These are phyloP conservation scores for Tricholoma terreum DNA, from an alignment of 768 basidiomycete species.

Conservation along the genomic window DNA sequence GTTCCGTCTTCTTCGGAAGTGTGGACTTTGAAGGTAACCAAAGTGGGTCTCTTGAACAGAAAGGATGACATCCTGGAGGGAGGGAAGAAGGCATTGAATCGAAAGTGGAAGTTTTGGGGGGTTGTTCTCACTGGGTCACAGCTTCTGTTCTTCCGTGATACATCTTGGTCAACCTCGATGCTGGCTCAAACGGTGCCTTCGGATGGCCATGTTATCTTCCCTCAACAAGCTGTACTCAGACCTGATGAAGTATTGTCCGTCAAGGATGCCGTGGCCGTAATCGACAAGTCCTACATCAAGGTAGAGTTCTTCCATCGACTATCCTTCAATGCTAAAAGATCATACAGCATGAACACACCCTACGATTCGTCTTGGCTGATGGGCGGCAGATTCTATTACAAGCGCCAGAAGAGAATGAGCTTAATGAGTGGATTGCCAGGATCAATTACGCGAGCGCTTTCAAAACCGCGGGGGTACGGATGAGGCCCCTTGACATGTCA, in stretches of 20 bases:
- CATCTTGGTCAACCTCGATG: constrained; percentile 49
- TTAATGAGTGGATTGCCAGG: constrained; percentile 86
- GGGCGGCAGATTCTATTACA: constrained; percentile 84
- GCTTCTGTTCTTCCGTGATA: constrained; percentile 84
- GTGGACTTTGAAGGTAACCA: constrained; percentile 66
- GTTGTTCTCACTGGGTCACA: constrained; percentile 89
- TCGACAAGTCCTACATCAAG: constrained; percentile 74
- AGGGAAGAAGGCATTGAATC: constrained; percentile 67
- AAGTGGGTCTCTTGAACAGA: constrained; percentile 75
- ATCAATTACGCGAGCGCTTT: constrained; percentile 96
- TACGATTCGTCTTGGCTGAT: constrained; percentile 73
- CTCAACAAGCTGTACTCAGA: constrained; percentile 47
- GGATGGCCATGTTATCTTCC: constrained; percentile 32
- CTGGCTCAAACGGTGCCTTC: constrained; percentile 38
- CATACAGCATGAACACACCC: constrained; percentile 60
- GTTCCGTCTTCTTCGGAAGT: constrained; percentile 27
- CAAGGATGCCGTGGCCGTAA: constrained; percentile 74
- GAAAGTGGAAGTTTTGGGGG: constrained; percentile 88
- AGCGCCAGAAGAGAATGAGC: constrained; percentile 60
- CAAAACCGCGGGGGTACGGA: constrained; percentile 77
- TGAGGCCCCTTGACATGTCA: constrained; percentile 73
- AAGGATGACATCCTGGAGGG: constrained; percentile 79
- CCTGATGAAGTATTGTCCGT: constrained; percentile 87
- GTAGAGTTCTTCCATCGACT: constrained; percentile 37
- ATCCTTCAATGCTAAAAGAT: constrained; percentile 1